These are phyloP conservation scores for Hypomyces perniciosus DNA, from an alignment of 2,329 filamentous ascomycete species.

Conservation along the genomic window DNA sequence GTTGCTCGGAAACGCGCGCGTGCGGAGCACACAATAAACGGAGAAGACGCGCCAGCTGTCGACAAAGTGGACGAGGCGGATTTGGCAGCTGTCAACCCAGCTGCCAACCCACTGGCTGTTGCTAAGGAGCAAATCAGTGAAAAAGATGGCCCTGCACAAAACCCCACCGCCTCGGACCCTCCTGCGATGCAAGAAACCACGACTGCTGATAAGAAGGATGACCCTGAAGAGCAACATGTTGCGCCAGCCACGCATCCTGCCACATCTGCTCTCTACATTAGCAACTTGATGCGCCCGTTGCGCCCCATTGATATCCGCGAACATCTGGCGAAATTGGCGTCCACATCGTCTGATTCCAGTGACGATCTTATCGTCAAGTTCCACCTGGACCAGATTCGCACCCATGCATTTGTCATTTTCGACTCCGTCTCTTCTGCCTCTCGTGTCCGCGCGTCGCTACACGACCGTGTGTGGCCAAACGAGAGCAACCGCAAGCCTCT, in stretches of 20 bases:
- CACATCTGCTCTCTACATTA: slow-evolving; percentile 78
- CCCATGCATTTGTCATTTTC: slow-evolving; percentile 80
- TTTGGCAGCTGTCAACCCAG: neutral
- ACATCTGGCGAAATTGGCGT: slow-evolving; percentile 65
- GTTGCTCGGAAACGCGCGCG: slow-evolving; percentile 51
- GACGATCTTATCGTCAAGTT: slow-evolving; percentile 57
- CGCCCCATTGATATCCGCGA: slow-evolving; percentile 60
- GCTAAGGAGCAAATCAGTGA: neutral
- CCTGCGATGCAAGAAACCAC: neutral
- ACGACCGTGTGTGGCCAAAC: slow-evolving; percentile 77
- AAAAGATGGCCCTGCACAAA: no score
- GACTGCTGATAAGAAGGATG: slow-evolving; percentile 24
- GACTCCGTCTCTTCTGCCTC: slow-evolving; percentile 63
- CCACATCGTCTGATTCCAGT: slow-evolving; percentile 42
- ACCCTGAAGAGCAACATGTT: slow-evolving; percentile 27
- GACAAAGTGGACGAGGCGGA: slow-evolving; percentile 10
- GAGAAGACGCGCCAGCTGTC: slow-evolving; percentile 3
- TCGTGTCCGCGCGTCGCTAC: slow-evolving; percentile 68
- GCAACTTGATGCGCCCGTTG: slow-evolving; percentile 82
- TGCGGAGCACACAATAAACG: slow-evolving; percentile 24
- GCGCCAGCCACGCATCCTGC: slow-evolving; percentile 62
- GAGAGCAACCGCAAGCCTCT: slow-evolving; percentile 78
- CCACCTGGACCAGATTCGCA: slow-evolving; percentile 78
- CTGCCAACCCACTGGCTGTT: neutral
- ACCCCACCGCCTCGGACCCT: neutral